Evolutionary conservation across 2,329 filamentous ascomycete species (phyloP).

Genomic region (Colletotrichum orchidophilum): DNA sequence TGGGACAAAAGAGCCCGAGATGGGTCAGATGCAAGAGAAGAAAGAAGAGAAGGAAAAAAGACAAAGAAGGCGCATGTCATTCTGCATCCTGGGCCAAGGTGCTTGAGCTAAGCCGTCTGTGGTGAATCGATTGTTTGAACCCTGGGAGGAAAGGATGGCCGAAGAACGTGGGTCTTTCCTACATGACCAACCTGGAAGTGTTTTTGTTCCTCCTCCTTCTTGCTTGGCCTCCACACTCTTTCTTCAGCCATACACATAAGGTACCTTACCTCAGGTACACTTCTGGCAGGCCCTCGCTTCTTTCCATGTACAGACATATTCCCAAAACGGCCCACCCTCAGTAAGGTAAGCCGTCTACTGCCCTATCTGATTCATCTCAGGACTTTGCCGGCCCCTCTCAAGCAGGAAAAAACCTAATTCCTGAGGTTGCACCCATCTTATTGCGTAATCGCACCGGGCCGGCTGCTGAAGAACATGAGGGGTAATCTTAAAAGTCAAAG

Average conservation of each 20-base stretch:
- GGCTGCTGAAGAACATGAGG: too few relatives aligned
- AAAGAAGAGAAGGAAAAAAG: not conserved
- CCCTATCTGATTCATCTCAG: too few relatives aligned
- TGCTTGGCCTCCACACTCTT: not conserved
- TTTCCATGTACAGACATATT: too few relatives aligned
- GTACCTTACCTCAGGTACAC: too few relatives aligned
- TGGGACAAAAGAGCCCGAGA: constrained; percentile 36
- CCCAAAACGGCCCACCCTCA: too few relatives aligned
- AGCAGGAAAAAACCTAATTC: too few relatives aligned
- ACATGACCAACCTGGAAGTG: not conserved
- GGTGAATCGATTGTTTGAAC: not conserved
- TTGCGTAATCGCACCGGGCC: too few relatives aligned
- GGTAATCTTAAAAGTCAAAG: too few relatives aligned
- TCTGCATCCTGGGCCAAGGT: constrained; percentile 8
- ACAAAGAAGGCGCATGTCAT: constrained; percentile 23
- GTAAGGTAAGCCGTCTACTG: too few relatives aligned
- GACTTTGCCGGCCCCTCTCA: not conserved
- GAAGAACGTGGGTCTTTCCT: constrained; percentile 13
- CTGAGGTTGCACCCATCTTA: too few relatives aligned
- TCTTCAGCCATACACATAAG: too few relatives aligned
- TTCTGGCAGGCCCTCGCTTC: too few relatives aligned
- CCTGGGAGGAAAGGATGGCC: constrained; percentile 9
- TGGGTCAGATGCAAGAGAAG: constrained; percentile 25
- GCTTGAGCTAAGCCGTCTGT: not conserved
- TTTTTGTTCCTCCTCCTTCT: not conserved